Percentiles rank a stretch among this genome's conserved stretches.
These are phyloP conservation scores for Eimeria falciformis DNA, from an alignment of 169 alveolate genomes.

Conservation along the genomic window DNA sequence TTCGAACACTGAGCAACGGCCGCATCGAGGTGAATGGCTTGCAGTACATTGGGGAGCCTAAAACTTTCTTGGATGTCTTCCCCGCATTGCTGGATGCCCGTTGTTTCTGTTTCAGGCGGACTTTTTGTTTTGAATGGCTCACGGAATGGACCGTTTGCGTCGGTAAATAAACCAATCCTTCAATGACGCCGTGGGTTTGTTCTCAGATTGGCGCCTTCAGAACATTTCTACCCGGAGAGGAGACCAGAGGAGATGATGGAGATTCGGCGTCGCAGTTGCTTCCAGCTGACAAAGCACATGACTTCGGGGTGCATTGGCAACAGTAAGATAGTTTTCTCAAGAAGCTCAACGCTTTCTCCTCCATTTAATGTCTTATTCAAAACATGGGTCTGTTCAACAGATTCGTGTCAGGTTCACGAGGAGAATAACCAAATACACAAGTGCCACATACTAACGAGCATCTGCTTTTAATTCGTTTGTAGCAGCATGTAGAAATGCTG, in stretches of 20 bases:
- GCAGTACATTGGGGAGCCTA: not conserved
- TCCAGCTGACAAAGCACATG: conserved; percentile 89
- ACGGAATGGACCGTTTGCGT: too few relatives aligned
- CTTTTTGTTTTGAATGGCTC: not conserved
- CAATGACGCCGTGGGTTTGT: not conserved
- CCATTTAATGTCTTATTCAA: not conserved
- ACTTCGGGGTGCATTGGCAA: conserved; percentile 90
- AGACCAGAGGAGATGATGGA: conserved; percentile 72
- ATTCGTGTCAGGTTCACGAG: too few relatives aligned
- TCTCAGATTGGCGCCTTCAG: conserved; percentile 89
- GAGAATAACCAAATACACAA: too few relatives aligned
- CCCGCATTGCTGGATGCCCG: not conserved
- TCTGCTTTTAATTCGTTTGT: too few relatives aligned
- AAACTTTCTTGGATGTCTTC: not conserved
- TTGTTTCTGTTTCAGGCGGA: not conserved
- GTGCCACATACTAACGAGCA: too few relatives aligned
- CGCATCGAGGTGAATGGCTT: conserved; percentile 31
- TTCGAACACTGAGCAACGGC: conserved; percentile 42
- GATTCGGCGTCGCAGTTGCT: conserved; percentile 79
- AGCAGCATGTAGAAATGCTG: not conserved
- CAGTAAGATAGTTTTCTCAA: conserved; percentile 78
- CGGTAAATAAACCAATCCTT: not conserved
- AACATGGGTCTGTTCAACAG: not conserved
- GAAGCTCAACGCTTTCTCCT: too few relatives aligned
- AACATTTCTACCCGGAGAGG: conserved; percentile 88